Base-by-base conservation (phyloP, 2,329 filamentous ascomycete species). In the Curvularia verruculosa region DNA sequence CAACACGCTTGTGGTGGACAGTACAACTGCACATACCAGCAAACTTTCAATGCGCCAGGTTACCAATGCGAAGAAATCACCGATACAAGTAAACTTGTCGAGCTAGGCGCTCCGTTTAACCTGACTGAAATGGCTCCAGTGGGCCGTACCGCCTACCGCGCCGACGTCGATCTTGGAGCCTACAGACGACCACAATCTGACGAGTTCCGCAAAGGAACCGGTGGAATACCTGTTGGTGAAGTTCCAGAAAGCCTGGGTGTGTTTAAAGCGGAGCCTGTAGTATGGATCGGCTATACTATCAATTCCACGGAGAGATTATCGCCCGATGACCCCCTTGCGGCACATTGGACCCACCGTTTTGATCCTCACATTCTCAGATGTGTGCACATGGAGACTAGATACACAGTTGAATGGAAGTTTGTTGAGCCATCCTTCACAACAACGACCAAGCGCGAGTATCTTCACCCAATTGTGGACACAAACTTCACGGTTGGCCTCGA, bases 21-120 rank as follows among this genome's bases (percentile, higher is more conserved):
- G n/a, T 76, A 63, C 43, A 75, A 76, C 43, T 76, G 74, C 53
- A 75, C 69, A 1, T 76, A 71, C 48, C 58, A 64, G 4, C 68
- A 74, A 13, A 60, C 34, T 3, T 75, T 76, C 26, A 48, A 64
- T 24, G 73, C 62, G 1, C 74, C 74, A 4, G 70, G 69, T 8
- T 75, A 75, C 39, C 69, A 73, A 40, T 76, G 74, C 45, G 65
- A 68, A 26, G 55, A 69, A 28, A 45, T 72, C 6, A 73, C 71
- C 10, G 69, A 72, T 39, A 45, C 61, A 4, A 48, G 45, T 31
- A 67, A 60, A 19, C 51, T 74, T 31, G 47, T 45, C 6, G 58
- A 69, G 7, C 46, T 66, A 3, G 68, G 66, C 5, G 69, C 74
- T 3, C 74, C 74, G 1, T 76, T 75, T 60, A 70, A 75, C 36